Percentiles rank a stretch among this genome's conserved stretches.
phyloP scores from a whole-genome alignment of 1,139 yeast species.

The Taiozyma onychis region DNA sequence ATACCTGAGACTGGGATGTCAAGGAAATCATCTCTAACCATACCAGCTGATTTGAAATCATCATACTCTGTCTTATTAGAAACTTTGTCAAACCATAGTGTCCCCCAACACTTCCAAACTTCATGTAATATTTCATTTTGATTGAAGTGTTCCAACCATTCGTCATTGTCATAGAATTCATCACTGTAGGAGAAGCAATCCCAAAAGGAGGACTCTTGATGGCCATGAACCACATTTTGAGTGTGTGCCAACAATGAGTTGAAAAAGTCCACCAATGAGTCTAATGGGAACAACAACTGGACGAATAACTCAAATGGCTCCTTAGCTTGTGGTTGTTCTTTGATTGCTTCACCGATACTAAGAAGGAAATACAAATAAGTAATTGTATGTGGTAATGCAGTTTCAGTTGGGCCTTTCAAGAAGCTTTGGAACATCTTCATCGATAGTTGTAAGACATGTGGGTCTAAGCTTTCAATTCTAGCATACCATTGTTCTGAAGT shows the following conservation, averaged over 20 bases:
- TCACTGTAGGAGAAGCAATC: constrained; percentile 20
- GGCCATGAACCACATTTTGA: neutral
- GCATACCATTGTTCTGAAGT: neutral
- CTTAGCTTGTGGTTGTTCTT: constrained; percentile 40
- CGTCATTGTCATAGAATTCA: constrained; percentile 17
- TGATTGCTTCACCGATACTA: constrained; percentile 54
- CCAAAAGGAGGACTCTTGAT: constrained; percentile 25
- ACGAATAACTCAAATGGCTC: constrained; percentile 46
- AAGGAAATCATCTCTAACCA: constrained; percentile 46
- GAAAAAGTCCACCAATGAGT: constrained; percentile 52
- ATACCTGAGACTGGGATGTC: constrained; percentile 68
- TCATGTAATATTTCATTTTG: constrained; percentile 62
- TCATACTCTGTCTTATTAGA: constrained; percentile 45
- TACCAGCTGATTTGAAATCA: constrained; percentile 51
- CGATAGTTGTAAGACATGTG: neutral
- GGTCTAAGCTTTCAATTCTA: neutral
- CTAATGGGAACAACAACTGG: constrained; percentile 60
- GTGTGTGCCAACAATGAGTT: constrained; percentile 31
- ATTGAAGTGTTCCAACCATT: constrained; percentile 33
- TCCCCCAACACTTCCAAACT: constrained; percentile 84
- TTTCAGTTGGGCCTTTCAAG: constrained; percentile 62
- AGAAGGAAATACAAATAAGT: constrained; percentile 68
- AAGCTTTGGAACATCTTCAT: constrained; percentile 61
- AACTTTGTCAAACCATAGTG: constrained; percentile 68
- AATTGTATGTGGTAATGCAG: constrained; percentile 63